Conservation (phyloP, 208 protist species). For the Crithidia bombi region DNA sequence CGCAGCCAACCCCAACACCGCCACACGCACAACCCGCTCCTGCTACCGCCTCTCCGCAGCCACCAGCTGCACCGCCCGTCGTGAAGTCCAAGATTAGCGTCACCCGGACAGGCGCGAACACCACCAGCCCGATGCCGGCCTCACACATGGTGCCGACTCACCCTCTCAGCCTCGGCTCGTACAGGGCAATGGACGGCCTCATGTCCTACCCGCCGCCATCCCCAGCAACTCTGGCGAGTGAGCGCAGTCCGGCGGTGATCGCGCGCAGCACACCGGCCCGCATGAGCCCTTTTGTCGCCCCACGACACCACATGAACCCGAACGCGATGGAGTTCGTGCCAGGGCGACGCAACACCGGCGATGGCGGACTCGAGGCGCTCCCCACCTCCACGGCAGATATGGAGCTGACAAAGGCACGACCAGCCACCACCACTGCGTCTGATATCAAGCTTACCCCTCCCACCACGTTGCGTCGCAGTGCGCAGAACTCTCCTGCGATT, state of each 20-base stretch:
- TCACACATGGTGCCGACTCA: constrained; percentile 3
- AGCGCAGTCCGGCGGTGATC: constrained; percentile 36
- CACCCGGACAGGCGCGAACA: constrained; percentile 47
- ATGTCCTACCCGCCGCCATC: constrained; percentile 26
- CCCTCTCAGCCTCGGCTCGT: not conserved
- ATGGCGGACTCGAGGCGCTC: constrained; percentile 48
- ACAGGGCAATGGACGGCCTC: constrained; percentile 1
- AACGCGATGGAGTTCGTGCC: constrained; percentile 78
- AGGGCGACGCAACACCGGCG: constrained; percentile 25
- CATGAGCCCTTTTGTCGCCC: constrained; percentile 65
- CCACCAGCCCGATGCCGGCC: constrained; percentile 32
- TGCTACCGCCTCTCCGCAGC: constrained; percentile 13
- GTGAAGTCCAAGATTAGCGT: constrained; percentile 47
- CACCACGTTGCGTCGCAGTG: constrained; percentile 12
- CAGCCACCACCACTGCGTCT: not conserved
- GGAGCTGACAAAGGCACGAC: constrained; percentile 31
- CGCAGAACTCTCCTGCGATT: constrained; percentile 29
- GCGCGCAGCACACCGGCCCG: constrained; percentile 62
- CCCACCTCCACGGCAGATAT: constrained; percentile 77
- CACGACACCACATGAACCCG: constrained; percentile 68
- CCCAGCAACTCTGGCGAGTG: constrained; percentile 12
- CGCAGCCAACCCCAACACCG: not conserved
- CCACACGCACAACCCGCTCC: not conserved
- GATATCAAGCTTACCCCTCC: not conserved
- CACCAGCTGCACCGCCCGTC: not conserved